Evolutionary conservation across 768 basidiomycete species (phyloP).

Genomic region (Tulasnella sp.): DNA sequence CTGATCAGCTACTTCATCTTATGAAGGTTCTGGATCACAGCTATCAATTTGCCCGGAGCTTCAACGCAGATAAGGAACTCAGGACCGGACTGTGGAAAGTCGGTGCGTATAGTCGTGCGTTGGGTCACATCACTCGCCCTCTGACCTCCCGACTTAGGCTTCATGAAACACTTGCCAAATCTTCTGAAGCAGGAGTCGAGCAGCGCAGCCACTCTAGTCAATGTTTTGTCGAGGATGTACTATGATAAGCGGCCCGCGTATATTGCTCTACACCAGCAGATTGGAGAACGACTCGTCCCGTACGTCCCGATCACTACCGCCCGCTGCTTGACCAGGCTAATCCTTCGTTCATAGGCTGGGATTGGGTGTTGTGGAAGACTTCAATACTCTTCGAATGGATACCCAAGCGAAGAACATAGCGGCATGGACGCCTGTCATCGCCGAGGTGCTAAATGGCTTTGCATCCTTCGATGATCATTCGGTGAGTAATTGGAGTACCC

Average conservation of each 20-base stretch:
- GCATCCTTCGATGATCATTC: constrained; percentile 83
- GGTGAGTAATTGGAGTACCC: constrained; percentile 45
- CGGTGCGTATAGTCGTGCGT: constrained; percentile 53
- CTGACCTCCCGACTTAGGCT: constrained; percentile 46
- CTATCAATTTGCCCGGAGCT: constrained; percentile 93
- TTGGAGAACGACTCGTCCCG: constrained; percentile 58
- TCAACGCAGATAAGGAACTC: constrained; percentile 97
- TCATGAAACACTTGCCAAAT: constrained; percentile 99
- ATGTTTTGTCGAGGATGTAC: constrained; percentile 89
- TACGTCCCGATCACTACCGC: constrained; percentile 39
- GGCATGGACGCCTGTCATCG: constrained; percentile 99
- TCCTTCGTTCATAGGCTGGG: constrained; percentile 53
- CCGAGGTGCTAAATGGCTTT: constrained; percentile 86
- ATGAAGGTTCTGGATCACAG: constrained; percentile 96
- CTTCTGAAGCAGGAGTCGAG: constrained; percentile 97
- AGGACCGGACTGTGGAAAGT: constrained; percentile 99
- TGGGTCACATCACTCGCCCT: background rate
- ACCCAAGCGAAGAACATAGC: constrained; percentile 90
- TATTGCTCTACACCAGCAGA: constrained; percentile 43
- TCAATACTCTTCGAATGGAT: constrained; percentile 79
- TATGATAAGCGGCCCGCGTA: constrained; percentile 83
- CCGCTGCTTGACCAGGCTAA: background rate
- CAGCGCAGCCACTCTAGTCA: constrained; percentile 89
- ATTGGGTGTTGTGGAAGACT: constrained; percentile 82
- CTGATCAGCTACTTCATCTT: constrained; percentile 82